Conservation (phyloP, 2,329 filamentous ascomycete genomes). For the Stagonosporopsis rhizophila region DNA sequence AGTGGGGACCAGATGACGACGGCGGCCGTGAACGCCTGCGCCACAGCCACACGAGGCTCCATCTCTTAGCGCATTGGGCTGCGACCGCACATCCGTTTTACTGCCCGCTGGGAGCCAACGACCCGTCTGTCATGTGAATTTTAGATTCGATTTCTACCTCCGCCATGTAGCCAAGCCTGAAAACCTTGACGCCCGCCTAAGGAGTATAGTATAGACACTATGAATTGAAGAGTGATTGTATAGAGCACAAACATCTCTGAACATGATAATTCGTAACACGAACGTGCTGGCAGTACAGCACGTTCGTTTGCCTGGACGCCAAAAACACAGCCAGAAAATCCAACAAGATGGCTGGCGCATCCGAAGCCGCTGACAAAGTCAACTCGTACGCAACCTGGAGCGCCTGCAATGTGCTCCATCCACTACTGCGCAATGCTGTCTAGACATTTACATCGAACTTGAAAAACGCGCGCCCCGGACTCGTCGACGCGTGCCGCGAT, state of each 20-base stretch:
- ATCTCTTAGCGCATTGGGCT: neutral
- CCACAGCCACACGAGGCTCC: constrained; percentile 18
- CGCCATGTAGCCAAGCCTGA: constrained; percentile 15
- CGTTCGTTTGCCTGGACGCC: constrained; percentile 1
- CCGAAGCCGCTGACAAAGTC: neutral
- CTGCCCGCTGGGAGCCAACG: too few species aligned
- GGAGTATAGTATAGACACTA: constrained; percentile 40
- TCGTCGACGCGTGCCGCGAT: constrained; percentile 7
- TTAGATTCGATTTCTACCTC: constrained; percentile 19
- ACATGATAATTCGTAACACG: constrained; percentile 16
- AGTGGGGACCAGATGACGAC: constrained; percentile 24
- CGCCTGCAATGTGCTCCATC: constrained; percentile 1
- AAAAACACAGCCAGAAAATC: constrained; percentile 5
- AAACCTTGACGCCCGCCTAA: constrained; percentile 18
- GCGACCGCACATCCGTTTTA: neutral
- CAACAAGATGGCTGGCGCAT: constrained; percentile 9
- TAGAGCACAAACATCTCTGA: constrained; percentile 31
- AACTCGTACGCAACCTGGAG: neutral
- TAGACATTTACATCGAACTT: constrained; percentile 11
- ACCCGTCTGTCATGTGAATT: neutral
- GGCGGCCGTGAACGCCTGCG: constrained; percentile 14
- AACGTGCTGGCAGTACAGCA: constrained; percentile 6
- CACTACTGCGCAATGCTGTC: constrained; percentile 13
- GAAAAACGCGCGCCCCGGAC: neutral
- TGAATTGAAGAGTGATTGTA: constrained; percentile 29